These are phyloP conservation scores for Monascus ruber DNA, from an alignment of 2,329 filamentous ascomycete species.

Conservation along the genomic window DNA sequence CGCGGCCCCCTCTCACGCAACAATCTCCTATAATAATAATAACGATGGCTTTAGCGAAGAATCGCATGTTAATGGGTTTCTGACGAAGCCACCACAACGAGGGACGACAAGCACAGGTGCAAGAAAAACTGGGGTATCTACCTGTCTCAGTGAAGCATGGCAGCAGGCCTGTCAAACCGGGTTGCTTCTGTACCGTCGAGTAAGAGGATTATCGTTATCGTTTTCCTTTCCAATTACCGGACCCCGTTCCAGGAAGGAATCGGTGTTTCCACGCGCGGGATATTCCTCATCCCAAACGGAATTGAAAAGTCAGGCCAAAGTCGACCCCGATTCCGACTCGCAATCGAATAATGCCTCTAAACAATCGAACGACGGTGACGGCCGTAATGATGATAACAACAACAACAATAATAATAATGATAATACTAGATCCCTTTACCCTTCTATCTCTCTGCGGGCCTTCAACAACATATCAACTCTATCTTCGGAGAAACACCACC, in stretches of 20 bases:
- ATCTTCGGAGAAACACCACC: neutral
- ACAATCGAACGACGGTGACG: neutral
- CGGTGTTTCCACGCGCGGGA: too few relatives aligned
- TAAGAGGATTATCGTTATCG: neutral
- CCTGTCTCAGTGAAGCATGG: slow-evolving; percentile 11
- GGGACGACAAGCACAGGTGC: neutral
- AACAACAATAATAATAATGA: neutral
- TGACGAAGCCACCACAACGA: neutral
- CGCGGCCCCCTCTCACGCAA: neutral
- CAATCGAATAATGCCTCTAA: neutral
- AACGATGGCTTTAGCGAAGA: neutral
- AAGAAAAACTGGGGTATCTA: slow-evolving; percentile 1
- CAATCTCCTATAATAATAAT: neutral
- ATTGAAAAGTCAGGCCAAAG: neutral
- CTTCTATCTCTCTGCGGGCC: too few relatives aligned
- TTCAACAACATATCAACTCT: too few relatives aligned
- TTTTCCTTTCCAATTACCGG: neutral
- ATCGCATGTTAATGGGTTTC: neutral
- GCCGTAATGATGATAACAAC: neutral
- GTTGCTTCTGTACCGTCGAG: neutral
- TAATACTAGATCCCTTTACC: neutral
- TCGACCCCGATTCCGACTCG: neutral
- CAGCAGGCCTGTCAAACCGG: slow-evolving; percentile 21
- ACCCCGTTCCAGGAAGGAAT: too few relatives aligned
- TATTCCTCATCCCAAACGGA: too few relatives aligned